These are phyloP conservation scores for Penicillium sp. DNA, from an alignment of 2,329 filamentous ascomycete genomes.

Conservation along the genomic window DNA sequence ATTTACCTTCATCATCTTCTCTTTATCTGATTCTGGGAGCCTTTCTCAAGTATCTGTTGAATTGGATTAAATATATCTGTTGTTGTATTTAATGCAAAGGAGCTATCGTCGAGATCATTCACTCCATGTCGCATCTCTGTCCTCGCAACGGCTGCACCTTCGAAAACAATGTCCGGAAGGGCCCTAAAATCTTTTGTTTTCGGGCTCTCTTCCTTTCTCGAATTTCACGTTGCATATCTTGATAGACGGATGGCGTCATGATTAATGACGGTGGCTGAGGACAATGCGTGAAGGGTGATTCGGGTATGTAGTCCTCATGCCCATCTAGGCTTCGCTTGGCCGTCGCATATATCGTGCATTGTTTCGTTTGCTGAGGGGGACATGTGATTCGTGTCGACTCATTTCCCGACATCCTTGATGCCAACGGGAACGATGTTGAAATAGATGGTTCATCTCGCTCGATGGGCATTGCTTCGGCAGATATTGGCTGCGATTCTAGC, in stretches of 20 bases:
- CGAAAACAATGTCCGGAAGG: slow-evolving; percentile 9
- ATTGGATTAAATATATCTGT: background rate
- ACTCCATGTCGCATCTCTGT: background rate
- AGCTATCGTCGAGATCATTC: background rate
- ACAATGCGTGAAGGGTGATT: background rate
- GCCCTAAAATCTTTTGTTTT: slow-evolving; percentile 6
- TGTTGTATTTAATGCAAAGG: too few species aligned
- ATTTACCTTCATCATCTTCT: too few species aligned
- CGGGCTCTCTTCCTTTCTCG: slow-evolving; percentile 5
- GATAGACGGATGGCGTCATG: slow-evolving; percentile 14
- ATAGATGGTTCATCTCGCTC: background rate
- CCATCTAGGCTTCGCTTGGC: background rate
- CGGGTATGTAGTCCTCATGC: background rate
- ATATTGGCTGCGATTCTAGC: too few species aligned
- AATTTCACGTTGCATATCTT: slow-evolving; percentile 15
- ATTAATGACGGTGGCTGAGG: slow-evolving; percentile 14
- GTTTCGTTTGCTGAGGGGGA: background rate
- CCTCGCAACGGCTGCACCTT: background rate
- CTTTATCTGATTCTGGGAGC: too few species aligned
- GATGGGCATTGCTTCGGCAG: background rate
- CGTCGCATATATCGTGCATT: background rate
- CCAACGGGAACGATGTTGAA: too few species aligned
- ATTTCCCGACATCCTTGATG: background rate
- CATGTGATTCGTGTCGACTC: background rate
- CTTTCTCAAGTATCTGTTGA: too few species aligned